Base-by-base conservation (phyloP, 2,329 filamentous ascomycete genomes). In the Fusarium neocosmosporiellum region DNA sequence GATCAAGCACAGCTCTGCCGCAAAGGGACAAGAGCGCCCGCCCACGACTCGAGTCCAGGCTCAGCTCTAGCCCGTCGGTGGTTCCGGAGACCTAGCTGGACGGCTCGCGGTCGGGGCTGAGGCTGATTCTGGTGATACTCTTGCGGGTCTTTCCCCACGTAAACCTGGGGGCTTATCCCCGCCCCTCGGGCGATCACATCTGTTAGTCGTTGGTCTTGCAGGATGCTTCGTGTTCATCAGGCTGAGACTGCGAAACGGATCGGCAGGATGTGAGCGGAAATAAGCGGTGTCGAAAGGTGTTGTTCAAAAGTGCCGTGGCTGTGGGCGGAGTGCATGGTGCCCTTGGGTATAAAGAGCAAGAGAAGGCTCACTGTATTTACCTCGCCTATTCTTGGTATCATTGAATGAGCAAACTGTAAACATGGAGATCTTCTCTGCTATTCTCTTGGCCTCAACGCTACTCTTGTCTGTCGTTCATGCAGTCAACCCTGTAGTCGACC, bases 401-500 rank as follows among this genome's bases (percentile, higher is more conserved):
- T 20, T 18, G 34, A 39, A 27, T 24, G 18, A 20, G 20, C 9
- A 39, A 20, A 5, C 6, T 7, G 9, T 53, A 7, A 43, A 37
- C 13, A 72, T 72, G 70, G 33, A 36, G 20, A 48, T 61, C 4
- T 6, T 61, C 2, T 57, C 20, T 34, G 27, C 20, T 31, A 16
- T 69, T 13, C 37, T 74, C 2, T n/a, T 66, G 18, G 24, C 59
- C 2, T 55, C 33, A 13, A 41, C 63, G 5, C 33, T 77, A 2
- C 48, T 76, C 2, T 18, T 71, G 1, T 63, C 72, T 5, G 57
- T 59, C 8, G 67, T 46, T 9, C 2, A 16, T 5, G 74, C 75
- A 0, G 74, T 77, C 0, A 43, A 60, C 14, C 24, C 69, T 18
- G 27, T 65, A 2, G 89, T 94, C 16, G 85, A 93, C 69, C 84